These are phyloP conservation scores for Apiospora sp. DNA, from an alignment of 2,329 filamentous ascomycete genomes.

Conservation along the genomic window DNA sequence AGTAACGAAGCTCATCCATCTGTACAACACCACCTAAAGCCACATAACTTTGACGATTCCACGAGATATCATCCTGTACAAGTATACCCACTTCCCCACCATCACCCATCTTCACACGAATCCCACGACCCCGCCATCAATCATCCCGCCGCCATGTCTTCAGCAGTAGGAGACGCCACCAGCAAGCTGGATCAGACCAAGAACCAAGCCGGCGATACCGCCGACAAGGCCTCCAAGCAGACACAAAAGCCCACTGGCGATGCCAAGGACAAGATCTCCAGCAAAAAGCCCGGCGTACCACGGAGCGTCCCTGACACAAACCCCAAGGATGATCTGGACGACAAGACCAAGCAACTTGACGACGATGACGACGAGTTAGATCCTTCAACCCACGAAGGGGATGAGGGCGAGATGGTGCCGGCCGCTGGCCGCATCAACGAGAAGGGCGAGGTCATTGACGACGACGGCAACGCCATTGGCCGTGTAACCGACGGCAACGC, in stretches of 20 bases:
- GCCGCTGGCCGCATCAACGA: constrained; percentile 55
- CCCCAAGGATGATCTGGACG: constrained; percentile 16
- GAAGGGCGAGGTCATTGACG: constrained; percentile 63
- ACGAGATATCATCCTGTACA: constrained; percentile 12
- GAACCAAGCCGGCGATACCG: not conserved
- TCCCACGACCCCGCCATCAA: not conserved
- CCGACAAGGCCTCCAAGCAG: not conserved
- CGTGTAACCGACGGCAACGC: constrained; percentile 45
- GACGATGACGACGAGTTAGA: constrained; percentile 27
- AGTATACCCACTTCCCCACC: not conserved
- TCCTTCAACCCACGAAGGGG: constrained; percentile 34
- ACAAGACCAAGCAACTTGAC: constrained; percentile 26
- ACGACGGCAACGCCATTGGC: constrained; percentile 58
- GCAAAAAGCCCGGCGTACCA: not conserved
- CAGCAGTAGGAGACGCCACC: not conserved
- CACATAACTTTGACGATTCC: not conserved
- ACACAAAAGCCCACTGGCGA: not conserved
- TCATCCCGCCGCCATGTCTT: constrained; percentile 21
- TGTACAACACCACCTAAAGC: constrained; percentile 11
- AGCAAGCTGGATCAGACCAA: constrained; percentile 20
- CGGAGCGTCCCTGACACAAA: constrained; percentile 14
- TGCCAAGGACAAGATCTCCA: not conserved
- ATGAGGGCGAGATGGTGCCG: constrained; percentile 45
- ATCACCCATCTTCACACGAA: not conserved
- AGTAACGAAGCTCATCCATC: not conserved